Conservation (phyloP, 2,329 filamentous ascomycete genomes). For the Diaporthe destruens region DNA sequence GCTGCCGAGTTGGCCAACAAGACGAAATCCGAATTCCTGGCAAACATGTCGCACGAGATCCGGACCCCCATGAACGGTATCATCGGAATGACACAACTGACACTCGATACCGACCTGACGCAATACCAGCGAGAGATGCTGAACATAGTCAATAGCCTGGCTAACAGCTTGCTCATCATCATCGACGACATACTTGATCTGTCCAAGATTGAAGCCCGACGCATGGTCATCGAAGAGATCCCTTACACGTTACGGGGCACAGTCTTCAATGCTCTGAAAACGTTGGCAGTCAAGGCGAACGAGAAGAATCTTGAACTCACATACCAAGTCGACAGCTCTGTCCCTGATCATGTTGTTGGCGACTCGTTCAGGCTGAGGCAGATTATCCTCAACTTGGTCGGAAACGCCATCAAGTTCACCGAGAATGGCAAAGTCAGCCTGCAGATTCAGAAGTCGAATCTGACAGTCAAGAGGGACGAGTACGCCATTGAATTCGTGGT, state of each 20-base stretch:
- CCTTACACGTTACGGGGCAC: conserved; percentile 94
- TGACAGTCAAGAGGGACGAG: conserved; percentile 78
- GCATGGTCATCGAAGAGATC: conserved; percentile 98
- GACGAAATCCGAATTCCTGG: conserved; percentile 97
- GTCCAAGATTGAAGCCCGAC: conserved; percentile 90
- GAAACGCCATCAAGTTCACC: conserved; percentile 99
- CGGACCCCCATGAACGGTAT: conserved; percentile 98
- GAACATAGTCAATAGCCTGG: conserved; percentile 96
- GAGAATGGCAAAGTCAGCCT: conserved; percentile 96
- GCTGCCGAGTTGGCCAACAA: conserved; percentile 97
- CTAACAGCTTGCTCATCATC: conserved; percentile 95
- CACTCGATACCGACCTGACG: conserved; percentile 92
- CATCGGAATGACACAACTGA: conserved; percentile 97
- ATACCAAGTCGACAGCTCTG: conserved; percentile 92
- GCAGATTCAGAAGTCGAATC: conserved; percentile 78
- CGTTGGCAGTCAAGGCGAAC: conserved; percentile 95
- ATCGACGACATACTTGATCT: conserved; percentile 87
- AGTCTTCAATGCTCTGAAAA: conserved; percentile 97
- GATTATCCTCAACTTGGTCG: conserved; percentile 96
- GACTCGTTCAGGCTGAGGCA: conserved; percentile 97
- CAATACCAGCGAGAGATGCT: conserved; percentile 98
- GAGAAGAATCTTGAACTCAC: conserved; percentile 94
- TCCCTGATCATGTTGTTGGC: conserved; percentile 94
- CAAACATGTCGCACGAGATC: conserved; percentile 99
- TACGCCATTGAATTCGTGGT: conserved; percentile 97